phyloP scores from a whole-genome alignment of 2,329 filamentous ascomycete species.

The Cladophialophora yegresii region DNA sequence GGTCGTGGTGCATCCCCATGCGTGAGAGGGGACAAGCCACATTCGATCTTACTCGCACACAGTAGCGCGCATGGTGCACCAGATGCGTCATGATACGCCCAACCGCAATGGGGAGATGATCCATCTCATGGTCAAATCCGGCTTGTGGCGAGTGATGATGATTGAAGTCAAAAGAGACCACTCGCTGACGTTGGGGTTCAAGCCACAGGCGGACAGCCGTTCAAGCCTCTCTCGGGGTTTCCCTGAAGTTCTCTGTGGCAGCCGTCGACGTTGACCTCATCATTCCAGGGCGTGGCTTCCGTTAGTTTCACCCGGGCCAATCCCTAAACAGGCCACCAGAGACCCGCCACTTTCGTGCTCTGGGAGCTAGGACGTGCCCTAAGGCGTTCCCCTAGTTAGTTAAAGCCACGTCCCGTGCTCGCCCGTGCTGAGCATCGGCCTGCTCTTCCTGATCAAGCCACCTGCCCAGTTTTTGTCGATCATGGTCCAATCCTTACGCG shows the following conservation, averaged over 20 bases:
- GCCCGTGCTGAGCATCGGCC: not conserved
- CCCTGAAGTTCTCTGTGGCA: not conserved
- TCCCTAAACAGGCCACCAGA: not conserved
- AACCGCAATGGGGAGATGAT: not conserved
- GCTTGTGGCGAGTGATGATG: conserved; percentile 5
- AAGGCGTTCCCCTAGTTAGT: conserved; percentile 2
- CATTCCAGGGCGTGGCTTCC: not conserved
- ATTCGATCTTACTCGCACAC: not conserved
- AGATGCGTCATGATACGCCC: not conserved
- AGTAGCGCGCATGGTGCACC: not conserved
- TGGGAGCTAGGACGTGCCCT: conserved; percentile 5
- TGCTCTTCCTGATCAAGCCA: not conserved
- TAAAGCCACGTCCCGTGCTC: not conserved
- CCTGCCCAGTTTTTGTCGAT: not conserved
- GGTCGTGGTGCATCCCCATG: not conserved
- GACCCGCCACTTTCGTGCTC: conserved; percentile 4
- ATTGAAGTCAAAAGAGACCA: conserved; percentile 13
- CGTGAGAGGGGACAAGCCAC: not conserved
- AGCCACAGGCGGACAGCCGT: conserved; percentile 4
- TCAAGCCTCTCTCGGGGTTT: not conserved
- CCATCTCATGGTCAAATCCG: not conserved
- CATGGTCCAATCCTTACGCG: conserved; percentile 3
- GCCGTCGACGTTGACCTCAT: not conserved
- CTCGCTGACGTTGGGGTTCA: not conserved
- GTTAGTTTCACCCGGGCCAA: not conserved